Percentiles rank a stretch among this genome's conserved stretches.
phyloP scores from a whole-genome alignment of 2,329 filamentous ascomycete species.

The Fusarium xylarioides region DNA sequence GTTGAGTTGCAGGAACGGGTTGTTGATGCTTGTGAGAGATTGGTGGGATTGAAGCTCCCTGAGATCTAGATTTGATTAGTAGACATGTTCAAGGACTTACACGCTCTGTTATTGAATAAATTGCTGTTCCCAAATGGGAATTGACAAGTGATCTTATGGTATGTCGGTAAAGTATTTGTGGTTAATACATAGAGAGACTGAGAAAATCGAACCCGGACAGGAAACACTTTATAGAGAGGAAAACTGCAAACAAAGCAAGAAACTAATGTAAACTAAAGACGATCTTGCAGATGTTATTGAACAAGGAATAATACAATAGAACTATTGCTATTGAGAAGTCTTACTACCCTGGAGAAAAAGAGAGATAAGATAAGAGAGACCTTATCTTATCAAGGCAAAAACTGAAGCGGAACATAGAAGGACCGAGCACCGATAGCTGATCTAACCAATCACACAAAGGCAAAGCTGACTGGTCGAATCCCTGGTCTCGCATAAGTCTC shows the following conservation, averaged over 20 bases:
- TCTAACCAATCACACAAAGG: not conserved
- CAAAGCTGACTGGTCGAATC: fast-evolving
- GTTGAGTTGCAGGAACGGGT: slow-evolving; percentile 21
- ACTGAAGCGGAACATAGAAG: not conserved
- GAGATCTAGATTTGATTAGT: fast-evolving
- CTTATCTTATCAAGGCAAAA: fast-evolving
- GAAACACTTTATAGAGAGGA: not conserved
- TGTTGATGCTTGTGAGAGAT: slow-evolving; percentile 21
- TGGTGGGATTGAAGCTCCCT: slow-evolving; percentile 16
- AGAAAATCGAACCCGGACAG: too few species aligned
- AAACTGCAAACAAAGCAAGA: fast-evolving
- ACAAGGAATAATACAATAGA: fast-evolving
- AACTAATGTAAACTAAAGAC: fast-evolving
- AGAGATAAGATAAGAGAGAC: not conserved
- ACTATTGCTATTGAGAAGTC: not conserved
- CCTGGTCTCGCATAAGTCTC: slow-evolving; percentile 1
- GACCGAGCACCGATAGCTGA: not conserved
- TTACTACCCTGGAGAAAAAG: not conserved
- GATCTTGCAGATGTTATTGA: fast-evolving
- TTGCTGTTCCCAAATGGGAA: too few species aligned
- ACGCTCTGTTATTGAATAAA: too few species aligned
- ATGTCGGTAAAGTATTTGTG: too few species aligned
- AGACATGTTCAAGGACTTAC: too few species aligned
- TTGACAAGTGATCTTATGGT: too few species aligned
- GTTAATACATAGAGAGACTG: too few species aligned